Evolutionary conservation across 441 rosid species (phyloP), one percentile per base, ranked within the genome.

Genomic region (Gossypium schwendimanii): DNA sequence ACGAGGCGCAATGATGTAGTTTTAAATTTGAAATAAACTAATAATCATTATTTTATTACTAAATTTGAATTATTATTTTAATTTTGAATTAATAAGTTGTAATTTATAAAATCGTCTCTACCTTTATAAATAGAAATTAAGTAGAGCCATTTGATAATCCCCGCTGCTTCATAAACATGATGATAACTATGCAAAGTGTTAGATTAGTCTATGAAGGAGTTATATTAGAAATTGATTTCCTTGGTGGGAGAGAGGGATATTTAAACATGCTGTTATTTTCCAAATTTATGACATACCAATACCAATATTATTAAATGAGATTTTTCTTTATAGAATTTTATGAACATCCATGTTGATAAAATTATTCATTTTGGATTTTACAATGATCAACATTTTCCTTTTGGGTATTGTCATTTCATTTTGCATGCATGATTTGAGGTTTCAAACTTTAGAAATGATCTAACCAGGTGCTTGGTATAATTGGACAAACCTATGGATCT

Each of bases 351-450:
- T 12, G 33, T 12, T 64, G 33, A 64, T 21, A 24, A 41, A 20
- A 41, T 21, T 41, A 41, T 44, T 61, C 47, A 33, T 33, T 33
- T 61, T 61, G 47, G 66, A 33, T n/a, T 61, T 61, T 61, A 44
- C 47, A 33, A 61, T 33, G 24, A 61, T 33, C 2, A 33, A 62
- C n/a, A 36, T 15, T 28, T 28, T 60, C 21, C 31, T 62, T 36
- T 36, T 12, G 69, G 11, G 54, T 44, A 64, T 44, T 64, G 36
- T 64, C 54, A 64, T 21, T 64, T 64, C 20, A 64, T 21, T 64
- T 23, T 58, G 63, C 63, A 11, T 58, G 36, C 36, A 24, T 24
- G 31, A 12, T 21, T 58, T 53, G 52, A 14, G 14, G 53, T 12
- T 49, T 49, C 8, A 54, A 28, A 28, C 44, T 2, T 28, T 60